Evolutionary conservation across 805 yeast genomes (phyloP).

Genomic region (Cyberlindnera saturnus): DNA sequence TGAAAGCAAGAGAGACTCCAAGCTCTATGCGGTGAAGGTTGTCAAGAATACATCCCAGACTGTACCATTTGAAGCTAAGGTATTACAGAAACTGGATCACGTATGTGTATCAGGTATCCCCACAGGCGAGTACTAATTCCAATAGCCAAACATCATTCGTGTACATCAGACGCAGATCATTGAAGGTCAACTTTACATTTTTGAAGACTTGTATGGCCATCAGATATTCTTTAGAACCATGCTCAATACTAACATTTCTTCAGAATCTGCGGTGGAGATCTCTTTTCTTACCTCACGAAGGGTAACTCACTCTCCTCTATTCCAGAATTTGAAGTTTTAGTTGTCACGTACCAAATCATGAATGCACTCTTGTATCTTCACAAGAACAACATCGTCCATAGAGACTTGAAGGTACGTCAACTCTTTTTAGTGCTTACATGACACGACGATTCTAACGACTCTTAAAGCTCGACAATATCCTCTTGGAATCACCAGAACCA

Average conservation of each 20-base stretch:
- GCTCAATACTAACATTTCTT: slow-evolving; percentile 1
- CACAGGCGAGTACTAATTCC: neutral
- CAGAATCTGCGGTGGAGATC: slow-evolving; percentile 49
- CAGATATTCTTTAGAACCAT: neutral
- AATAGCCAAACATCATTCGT: slow-evolving; percentile 42
- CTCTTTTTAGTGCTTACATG: neutral
- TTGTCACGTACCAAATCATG: slow-evolving; percentile 50
- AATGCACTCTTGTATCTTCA: slow-evolving; percentile 64
- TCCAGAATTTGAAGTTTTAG: slow-evolving; percentile 48
- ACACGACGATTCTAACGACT: neutral
- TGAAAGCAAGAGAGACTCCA: slow-evolving; percentile 17
- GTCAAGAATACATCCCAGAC: slow-evolving; percentile 26
- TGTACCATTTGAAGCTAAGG: slow-evolving; percentile 37
- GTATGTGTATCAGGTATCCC: slow-evolving; percentile 21
- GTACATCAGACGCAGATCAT: slow-evolving; percentile 31
- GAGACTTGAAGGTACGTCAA: slow-evolving; percentile 80
- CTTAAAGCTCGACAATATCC: slow-evolving; percentile 57
- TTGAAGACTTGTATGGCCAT: slow-evolving; percentile 34
- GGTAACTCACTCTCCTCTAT: slow-evolving; percentile 35
- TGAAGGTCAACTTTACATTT: slow-evolving; percentile 33
- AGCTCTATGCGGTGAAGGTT: slow-evolving; percentile 46
- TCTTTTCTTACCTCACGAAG: slow-evolving; percentile 46
- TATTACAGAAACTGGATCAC: slow-evolving; percentile 34
- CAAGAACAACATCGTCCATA: slow-evolving; percentile 61
- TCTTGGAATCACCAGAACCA: slow-evolving; percentile 47